These are phyloP conservation scores for Coccomyxa sp. DNA, from an alignment of 139 green algal genomes.

Conservation along the genomic window DNA sequence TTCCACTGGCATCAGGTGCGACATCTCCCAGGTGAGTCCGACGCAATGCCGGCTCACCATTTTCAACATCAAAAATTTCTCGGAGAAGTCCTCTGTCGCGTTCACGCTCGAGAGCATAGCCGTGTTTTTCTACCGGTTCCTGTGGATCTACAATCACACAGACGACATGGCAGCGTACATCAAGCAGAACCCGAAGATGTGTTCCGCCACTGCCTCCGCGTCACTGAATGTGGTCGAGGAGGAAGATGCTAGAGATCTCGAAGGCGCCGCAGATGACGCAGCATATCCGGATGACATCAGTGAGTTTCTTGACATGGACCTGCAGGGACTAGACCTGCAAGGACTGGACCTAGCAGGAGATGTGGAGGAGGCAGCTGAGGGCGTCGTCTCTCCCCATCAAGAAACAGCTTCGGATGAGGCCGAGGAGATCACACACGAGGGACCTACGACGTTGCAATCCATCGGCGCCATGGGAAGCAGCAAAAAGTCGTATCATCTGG, in stretches of 20 bases:
- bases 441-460: not conserved
- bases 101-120: not conserved
- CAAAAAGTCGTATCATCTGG: not conserved
- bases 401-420: not conserved
- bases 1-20: not conserved
- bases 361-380: not conserved
- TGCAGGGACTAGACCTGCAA: not conserved
- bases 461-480: not conserved
- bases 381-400: not conserved
- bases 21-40: not conserved
- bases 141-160: not conserved
- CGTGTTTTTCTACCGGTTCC: not conserved
- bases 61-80: constrained; percentile 1
- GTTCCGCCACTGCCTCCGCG: not conserved
- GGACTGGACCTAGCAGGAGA: not conserved
- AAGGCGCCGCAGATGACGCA: not conserved
- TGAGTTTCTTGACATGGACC: not conserved
- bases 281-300: not conserved
- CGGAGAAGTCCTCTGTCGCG: not conserved
- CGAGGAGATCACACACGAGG: not conserved
- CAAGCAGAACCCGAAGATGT: not conserved
- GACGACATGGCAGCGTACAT: not conserved
- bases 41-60: not conserved
- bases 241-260: not conserved
- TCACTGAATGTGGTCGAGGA: not conserved